Conservation (phyloP, 306 rosid species). For the Citrullus colocynthis region DNA sequence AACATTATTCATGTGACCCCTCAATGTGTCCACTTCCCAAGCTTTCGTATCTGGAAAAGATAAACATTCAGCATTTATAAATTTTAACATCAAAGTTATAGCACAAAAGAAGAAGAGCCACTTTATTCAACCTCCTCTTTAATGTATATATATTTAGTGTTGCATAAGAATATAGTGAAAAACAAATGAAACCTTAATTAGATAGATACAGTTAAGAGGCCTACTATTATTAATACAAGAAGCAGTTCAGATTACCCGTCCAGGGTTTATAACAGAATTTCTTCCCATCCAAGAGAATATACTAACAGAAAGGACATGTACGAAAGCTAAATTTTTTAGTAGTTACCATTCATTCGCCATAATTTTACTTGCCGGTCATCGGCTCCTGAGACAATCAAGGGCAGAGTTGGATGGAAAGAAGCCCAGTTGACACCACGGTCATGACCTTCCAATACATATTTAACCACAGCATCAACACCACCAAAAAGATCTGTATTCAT, state of each 20-base stretch:
- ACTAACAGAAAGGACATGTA: neutral
- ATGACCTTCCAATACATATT: conserved; percentile 96
- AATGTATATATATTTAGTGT: neutral
- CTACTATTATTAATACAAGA: neutral
- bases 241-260: neutral
- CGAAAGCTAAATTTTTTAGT: neutral
- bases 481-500: conserved; percentile 97
- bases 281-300: neutral
- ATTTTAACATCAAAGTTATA: neutral
- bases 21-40: conserved; percentile 95
- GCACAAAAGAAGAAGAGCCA: neutral
- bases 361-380: conserved; percentile 94
- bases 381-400: conserved; percentile 93
- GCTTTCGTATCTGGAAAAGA: conserved; percentile 78
- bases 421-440: conserved; percentile 99
- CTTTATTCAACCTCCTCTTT: neutral
- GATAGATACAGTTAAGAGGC: neutral
- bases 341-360: conserved; percentile 92
- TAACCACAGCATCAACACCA: conserved; percentile 83
- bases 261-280: neutral
- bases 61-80: neutral
- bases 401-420: conserved; percentile 82
- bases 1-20: conserved; percentile 96
- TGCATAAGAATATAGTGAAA: neutral
- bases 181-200: neutral